Base-by-base conservation (phyloP, 75 land plant genomes). In the Picea glauca region DNA sequence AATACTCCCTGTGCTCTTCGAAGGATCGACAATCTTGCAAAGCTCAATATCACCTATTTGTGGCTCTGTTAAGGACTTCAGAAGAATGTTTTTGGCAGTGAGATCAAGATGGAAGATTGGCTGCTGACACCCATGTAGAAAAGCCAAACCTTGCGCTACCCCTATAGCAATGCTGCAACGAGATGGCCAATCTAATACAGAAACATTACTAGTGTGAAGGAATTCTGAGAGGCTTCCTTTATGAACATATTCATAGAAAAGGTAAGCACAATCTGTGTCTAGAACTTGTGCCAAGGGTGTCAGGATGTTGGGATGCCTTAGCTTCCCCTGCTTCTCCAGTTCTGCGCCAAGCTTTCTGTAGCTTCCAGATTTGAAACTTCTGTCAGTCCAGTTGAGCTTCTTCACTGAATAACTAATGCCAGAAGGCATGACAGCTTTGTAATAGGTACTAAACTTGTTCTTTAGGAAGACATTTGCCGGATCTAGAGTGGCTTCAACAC, bases 21-120 rank as follows among this genome's bases (percentile, higher is more conserved):
- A 85, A 5, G 90, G 89, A 79, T 91, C 88, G 17, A 90, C 82
- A 58, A 93, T 87, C 84, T 90, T 93, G 80, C 73, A 88, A 67
- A 91, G 84, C 78, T 93, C 96, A 62, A 90, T 82, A 67, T 93
- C 96, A 46, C 85, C 91, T 60, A 93, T 66, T 57, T 83, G 86
- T 38, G 94, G 84, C 77, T 93, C 96, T 63, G 82, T 80, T 8
- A 72, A 30, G 3, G 90, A 83, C 85, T 88, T 93, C 2, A 93
- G 85, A 50, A 89, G 23, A 33, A 93, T 86, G 83, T 75, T 91
- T 67, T 76, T 87, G 56, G 91, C 80, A 33, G 91, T 87, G 33
- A 93, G 81, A 60, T 93, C 96, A 58, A 91, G 89, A 31, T 87
- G 93, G 33, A 93, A 79, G 23, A 91, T 70, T 20, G 91, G 84